A percentile compares a stretch with the other conserved stretches of the same genome.
Conservation (phyloP, 1,284 basidiomycete species). For the Sanguinoderma infundibulare region DNA sequence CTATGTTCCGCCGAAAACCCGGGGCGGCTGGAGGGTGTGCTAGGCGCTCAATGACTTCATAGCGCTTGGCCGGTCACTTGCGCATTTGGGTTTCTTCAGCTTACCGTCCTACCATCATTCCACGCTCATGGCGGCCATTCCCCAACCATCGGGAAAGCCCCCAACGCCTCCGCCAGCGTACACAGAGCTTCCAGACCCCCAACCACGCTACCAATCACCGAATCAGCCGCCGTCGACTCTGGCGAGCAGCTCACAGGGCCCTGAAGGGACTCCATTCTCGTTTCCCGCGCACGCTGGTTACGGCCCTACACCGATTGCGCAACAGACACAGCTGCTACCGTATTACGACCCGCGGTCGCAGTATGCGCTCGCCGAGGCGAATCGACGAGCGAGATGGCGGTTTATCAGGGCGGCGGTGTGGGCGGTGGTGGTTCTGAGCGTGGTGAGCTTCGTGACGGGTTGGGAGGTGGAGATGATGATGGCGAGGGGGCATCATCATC, state of each 20-base stretch:
- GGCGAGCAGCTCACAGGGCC: conserved; percentile 13
- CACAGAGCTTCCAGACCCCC: conserved; percentile 26
- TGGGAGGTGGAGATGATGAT: conserved; percentile 29
- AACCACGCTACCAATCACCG: conserved; percentile 15
- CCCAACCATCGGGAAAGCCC: conserved; percentile 27
- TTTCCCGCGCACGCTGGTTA: conserved; percentile 31
- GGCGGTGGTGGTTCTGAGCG: conserved; percentile 32
- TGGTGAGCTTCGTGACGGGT: conserved; percentile 31
- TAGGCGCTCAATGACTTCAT: conserved; percentile 14
- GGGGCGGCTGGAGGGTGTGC: background rate
- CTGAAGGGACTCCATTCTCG: conserved; percentile 18
- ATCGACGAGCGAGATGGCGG: conserved; percentile 33
- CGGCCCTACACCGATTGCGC: conserved; percentile 37
- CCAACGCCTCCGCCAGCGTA: conserved; percentile 35
- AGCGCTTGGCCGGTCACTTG: background rate
- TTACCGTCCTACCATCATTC: conserved; percentile 1
- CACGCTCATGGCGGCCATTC: conserved; percentile 12
- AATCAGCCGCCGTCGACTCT: conserved; percentile 10
- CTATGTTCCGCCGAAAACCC: too few species aligned
- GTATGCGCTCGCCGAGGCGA: conserved; percentile 34
- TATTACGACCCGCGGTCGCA: conserved; percentile 39
- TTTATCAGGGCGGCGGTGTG: conserved; percentile 35
- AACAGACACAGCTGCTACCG: conserved; percentile 35
- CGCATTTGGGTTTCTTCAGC: background rate
- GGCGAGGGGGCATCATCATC: conserved; percentile 2